phyloP scores from a whole-genome alignment of 495 filamentous ascomycete genomes.

The Alectoria sarmentosa region DNA sequence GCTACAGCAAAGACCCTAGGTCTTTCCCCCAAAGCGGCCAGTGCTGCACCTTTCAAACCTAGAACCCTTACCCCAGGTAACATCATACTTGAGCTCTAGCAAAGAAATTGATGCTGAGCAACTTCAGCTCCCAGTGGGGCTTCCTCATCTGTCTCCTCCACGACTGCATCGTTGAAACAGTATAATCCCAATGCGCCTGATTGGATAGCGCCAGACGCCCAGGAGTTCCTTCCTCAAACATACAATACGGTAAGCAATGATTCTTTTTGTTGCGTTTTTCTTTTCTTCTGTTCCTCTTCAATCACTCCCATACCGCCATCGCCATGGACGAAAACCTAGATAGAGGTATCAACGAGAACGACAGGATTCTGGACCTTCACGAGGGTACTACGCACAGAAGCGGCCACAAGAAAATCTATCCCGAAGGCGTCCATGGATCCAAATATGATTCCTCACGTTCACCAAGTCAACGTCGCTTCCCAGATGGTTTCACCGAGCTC shows the following conservation, averaged over 20 bases:
- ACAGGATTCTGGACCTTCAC: background rate
- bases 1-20: conserved; percentile 50
- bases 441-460: background rate
- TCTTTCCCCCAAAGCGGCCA: conserved; percentile 81
- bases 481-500: background rate
- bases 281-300: conserved; percentile 15
- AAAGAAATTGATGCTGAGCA: conserved; percentile 8
- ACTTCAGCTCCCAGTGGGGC: conserved; percentile 18
- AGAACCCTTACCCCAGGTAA: conserved; percentile 40
- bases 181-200: conserved; percentile 40
- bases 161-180: conserved; percentile 17
- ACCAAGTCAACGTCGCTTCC: background rate
- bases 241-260: conserved; percentile 56
- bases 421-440: background rate
- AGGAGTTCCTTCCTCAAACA: conserved; percentile 75
- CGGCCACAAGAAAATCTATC: background rate
- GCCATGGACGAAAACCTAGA: background rate
- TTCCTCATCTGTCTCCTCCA: conserved; percentile 19
- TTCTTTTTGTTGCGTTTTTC: background rate
- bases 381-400: background rate
- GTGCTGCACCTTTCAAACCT: conserved; percentile 88
- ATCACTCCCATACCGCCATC: background rate
- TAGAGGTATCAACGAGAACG: background rate
- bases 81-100: background rate
- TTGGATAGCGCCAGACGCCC: conserved; percentile 54